phyloP scores from a whole-genome alignment of 2,329 filamentous ascomycete species.

The Fusarium sp. region DNA sequence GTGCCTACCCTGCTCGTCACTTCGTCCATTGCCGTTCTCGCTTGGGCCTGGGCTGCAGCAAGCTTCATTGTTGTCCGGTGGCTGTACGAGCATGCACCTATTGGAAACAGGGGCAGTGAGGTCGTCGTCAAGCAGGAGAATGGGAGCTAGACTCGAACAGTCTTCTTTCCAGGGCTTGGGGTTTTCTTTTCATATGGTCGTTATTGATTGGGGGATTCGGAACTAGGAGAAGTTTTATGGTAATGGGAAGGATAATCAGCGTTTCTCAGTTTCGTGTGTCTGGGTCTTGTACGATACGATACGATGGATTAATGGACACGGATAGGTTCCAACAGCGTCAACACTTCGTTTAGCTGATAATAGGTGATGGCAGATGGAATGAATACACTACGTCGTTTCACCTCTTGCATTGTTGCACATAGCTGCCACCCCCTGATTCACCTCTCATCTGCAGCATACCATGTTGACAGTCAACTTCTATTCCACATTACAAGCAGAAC shows the following conservation, averaged over 20 bases:
- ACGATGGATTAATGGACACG: not conserved
- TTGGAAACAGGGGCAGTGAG: constrained; percentile 37
- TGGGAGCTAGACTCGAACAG: constrained; percentile 22
- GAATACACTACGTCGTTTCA: constrained; percentile 3
- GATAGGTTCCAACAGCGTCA: not conserved
- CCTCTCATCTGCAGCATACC: not conserved
- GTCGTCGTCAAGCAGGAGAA: constrained; percentile 38
- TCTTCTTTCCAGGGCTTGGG: constrained; percentile 11
- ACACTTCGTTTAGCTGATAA: not conserved
- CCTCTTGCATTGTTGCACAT: not conserved
- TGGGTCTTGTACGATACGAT: not conserved
- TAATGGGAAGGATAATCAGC: not conserved
- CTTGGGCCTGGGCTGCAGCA: constrained; percentile 72
- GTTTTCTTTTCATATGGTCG: not conserved
- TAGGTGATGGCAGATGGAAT: not conserved
- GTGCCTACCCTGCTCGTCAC: constrained; percentile 73
- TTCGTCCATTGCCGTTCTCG: constrained; percentile 65
- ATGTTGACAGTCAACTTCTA: constrained; percentile 28
- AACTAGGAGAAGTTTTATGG: constrained; percentile 3
- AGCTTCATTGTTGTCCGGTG: constrained; percentile 62
- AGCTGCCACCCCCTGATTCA: not conserved
- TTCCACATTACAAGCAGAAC: constrained; percentile 35
- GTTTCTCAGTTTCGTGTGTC: not conserved
- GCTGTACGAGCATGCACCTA: constrained; percentile 52
- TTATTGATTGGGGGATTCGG: not conserved